Conservation (phyloP, 1,284 basidiomycete genomes). For the Cystobasidiaceae sp. region DNA sequence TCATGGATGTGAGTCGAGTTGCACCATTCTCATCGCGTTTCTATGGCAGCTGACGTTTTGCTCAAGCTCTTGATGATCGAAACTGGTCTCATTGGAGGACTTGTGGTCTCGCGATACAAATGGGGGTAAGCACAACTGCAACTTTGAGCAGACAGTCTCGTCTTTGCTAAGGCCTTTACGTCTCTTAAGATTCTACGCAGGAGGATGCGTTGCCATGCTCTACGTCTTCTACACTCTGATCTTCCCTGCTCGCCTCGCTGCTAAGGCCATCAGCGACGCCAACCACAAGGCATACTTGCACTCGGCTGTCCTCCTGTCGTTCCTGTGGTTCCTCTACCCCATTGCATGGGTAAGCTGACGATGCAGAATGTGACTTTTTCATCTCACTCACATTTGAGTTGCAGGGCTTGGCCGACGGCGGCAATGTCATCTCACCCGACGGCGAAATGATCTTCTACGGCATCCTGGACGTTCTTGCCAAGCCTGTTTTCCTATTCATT, state of each 20-base stretch:
- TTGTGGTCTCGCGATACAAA: slow-evolving; percentile 55
- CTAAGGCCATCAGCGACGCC: slow-evolving; percentile 47
- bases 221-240: slow-evolving; percentile 52
- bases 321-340: slow-evolving; percentile 56
- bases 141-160: too few relatives aligned
- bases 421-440: slow-evolving; percentile 51
- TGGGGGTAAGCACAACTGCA: slow-evolving; percentile 45
- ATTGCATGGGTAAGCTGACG: slow-evolving; percentile 47
- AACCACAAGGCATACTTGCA: slow-evolving; percentile 50
- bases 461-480: slow-evolving; percentile 57
- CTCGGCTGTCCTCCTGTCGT: slow-evolving; percentile 51
- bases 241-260: slow-evolving; percentile 46
- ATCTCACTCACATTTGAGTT: neutral
- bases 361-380: neutral
- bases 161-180: neutral
- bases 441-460: slow-evolving; percentile 57
- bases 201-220: slow-evolving; percentile 53
- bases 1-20: slow-evolving; percentile 53
- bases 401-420: slow-evolving; percentile 42
- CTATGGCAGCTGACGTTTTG: neutral
- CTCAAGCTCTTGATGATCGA: slow-evolving; percentile 48
- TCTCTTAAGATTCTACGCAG: slow-evolving; percentile 52
- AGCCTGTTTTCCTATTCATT: slow-evolving; percentile 45
- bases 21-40: neutral
- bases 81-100: slow-evolving; percentile 54